These are phyloP conservation scores for Gymnopilus dilepis DNA, from an alignment of 768 basidiomycete genomes.

Conservation along the genomic window DNA sequence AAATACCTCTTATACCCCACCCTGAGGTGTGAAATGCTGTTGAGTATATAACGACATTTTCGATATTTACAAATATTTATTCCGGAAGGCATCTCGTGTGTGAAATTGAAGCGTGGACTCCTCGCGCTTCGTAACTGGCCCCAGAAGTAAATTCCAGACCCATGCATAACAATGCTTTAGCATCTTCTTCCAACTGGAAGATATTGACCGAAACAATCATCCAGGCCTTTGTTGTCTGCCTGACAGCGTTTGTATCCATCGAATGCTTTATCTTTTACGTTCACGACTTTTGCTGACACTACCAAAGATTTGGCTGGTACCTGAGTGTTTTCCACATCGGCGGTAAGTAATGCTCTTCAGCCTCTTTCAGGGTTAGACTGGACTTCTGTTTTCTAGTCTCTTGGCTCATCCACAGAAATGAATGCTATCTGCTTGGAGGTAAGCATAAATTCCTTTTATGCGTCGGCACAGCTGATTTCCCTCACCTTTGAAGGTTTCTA, in stretches of 20 bases:
- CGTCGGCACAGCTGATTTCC: neutral
- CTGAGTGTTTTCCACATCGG: conserved; percentile 37
- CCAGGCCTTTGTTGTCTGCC: conserved; percentile 28
- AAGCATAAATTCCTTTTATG: neutral
- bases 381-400: conserved; percentile 25
- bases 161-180: neutral
- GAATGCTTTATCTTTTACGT: neutral
- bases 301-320: conserved; percentile 43
- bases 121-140: too few species aligned
- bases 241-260: conserved; percentile 30
- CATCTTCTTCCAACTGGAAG: conserved; percentile 12
- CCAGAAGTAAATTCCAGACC: too few species aligned
- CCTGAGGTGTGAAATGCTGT: too few species aligned
- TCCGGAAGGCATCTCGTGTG: too few species aligned
- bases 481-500: conserved; percentile 33
- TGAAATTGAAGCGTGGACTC: too few species aligned
- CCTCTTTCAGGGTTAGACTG: neutral
- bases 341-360: conserved; percentile 23
- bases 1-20: too few species aligned
- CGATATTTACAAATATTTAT: too few species aligned
- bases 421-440: conserved; percentile 30
- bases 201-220: conserved; percentile 20
- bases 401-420: conserved; percentile 35
- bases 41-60: too few species aligned
- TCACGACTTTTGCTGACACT: neutral